Conservation (phyloP, 148 eudicot species). For the Nepenthes gracilis region DNA sequence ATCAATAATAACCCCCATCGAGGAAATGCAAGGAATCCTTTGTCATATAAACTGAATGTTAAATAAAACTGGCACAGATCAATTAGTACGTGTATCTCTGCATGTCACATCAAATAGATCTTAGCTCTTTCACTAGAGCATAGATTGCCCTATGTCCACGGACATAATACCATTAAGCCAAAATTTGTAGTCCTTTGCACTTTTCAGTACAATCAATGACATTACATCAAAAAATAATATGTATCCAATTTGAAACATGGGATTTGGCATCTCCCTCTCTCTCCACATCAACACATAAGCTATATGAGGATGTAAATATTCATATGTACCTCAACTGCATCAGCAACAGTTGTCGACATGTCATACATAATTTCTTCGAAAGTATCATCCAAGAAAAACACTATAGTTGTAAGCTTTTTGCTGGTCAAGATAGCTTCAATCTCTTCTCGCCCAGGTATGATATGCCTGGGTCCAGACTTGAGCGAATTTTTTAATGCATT, state of each 20-base stretch:
- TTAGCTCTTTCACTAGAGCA: too few relatives aligned
- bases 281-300: not conserved
- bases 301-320: not conserved
- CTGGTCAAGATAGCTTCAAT: slow-evolving; percentile 86
- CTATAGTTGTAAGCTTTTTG: slow-evolving; percentile 86
- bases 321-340: slow-evolving; percentile 83
- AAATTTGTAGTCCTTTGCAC: too few relatives aligned
- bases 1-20: slow-evolving; percentile 5
- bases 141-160: too few relatives aligned
- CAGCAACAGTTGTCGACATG: slow-evolving; percentile 93
- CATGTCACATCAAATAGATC: too few relatives aligned
- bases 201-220: too few relatives aligned
- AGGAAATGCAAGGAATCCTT: too few relatives aligned
- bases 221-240: too few relatives aligned
- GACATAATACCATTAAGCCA: too few relatives aligned
- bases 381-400: slow-evolving; percentile 96
- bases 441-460: slow-evolving; percentile 85
- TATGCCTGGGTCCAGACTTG: slow-evolving; percentile 93
- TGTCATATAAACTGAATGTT: not conserved
- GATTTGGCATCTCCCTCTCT: not conserved
- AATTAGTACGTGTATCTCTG: too few relatives aligned
- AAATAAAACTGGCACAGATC: too few relatives aligned
- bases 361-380: slow-evolving; percentile 95
- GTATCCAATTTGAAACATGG: too few relatives aligned
- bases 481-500: slow-evolving; percentile 82